phyloP scores from a whole-genome alignment of 106 monocot species.

The Dioscorea zingiberensis region DNA sequence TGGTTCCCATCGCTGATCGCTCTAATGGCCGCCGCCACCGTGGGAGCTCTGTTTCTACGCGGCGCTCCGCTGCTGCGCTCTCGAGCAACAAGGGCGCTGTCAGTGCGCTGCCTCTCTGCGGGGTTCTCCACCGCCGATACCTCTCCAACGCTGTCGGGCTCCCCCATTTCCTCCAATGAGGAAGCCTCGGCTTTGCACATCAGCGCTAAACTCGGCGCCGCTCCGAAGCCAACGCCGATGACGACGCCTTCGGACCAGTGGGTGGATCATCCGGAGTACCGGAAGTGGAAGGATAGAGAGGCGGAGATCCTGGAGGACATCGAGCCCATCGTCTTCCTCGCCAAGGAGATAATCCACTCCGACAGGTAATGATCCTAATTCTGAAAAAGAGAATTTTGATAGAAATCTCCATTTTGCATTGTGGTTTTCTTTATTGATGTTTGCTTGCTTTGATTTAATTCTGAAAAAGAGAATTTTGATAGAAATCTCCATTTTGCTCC shows the following conservation, averaged over 20 bases:
- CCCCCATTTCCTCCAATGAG: not conserved
- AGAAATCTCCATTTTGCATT: too few species aligned
- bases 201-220: not conserved
- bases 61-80: conserved; percentile 1
- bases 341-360: conserved; percentile 81
- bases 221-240: not conserved
- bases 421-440: too few species aligned
- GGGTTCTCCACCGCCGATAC: conserved; percentile 13
- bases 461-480: too few species aligned
- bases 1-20: too few species aligned
- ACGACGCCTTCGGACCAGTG: conserved; percentile 14
- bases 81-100: not conserved
- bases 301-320: conserved; percentile 71
- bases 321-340: conserved; percentile 32
- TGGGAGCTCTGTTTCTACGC: conserved; percentile 8
- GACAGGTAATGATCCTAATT: conserved; percentile 22
- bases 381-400: too few species aligned
- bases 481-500: too few species aligned
- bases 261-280: conserved; percentile 39
- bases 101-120: conserved; percentile 1
- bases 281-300: conserved; percentile 68
- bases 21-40: not conserved
- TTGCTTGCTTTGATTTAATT: too few species aligned
- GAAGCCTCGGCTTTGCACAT: too few species aligned
- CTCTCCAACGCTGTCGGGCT: not conserved